Percentiles rank a stretch among this genome's conserved stretches.
Evolutionary conservation across 768 basidiomycete species (phyloP).

Genomic region (Auricularia cornea): DNA sequence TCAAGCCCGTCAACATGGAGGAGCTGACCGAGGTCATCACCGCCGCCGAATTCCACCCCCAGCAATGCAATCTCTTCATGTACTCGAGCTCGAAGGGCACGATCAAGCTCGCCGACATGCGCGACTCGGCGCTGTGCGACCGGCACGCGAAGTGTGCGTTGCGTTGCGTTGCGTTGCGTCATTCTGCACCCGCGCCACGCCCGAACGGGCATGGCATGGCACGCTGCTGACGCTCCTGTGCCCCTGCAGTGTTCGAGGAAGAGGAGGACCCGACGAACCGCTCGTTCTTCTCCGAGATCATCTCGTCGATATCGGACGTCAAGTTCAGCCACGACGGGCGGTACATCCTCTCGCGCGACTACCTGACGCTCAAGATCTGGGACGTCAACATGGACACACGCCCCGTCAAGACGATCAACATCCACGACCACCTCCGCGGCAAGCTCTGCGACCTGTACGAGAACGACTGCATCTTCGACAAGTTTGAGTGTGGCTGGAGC

Average conservation of each 20-base stretch:
- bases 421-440: slow-evolving; percentile 94
- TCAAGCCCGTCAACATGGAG: slow-evolving; percentile 99
- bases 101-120: slow-evolving; percentile 99
- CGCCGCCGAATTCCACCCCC: slow-evolving; percentile 97
- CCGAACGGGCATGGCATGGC: neutral
- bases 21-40: slow-evolving; percentile 99
- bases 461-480: slow-evolving; percentile 99
- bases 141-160: slow-evolving; percentile 87
- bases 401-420: slow-evolving; percentile 95
- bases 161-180: neutral
- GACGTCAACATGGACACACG: slow-evolving; percentile 98
- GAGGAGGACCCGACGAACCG: slow-evolving; percentile 96
- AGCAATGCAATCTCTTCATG: slow-evolving; percentile 98
- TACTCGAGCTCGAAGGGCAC: slow-evolving; percentile 99
- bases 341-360: slow-evolving; percentile 94
- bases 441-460: slow-evolving; percentile 99
- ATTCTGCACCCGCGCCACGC: slow-evolving; percentile 6
- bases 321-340: slow-evolving; percentile 97
- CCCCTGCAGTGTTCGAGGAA: slow-evolving; percentile 81
- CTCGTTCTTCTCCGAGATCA: slow-evolving; percentile 99
- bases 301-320: slow-evolving; percentile 98
- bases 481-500: slow-evolving; percentile 98
- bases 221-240: slow-evolving; percentile 4
- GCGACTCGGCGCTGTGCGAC: slow-evolving; percentile 95
- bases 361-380: slow-evolving; percentile 98